Base-by-base conservation (phyloP, 495 filamentous ascomycete genomes). In the Aspergillus carlsbadensis region DNA sequence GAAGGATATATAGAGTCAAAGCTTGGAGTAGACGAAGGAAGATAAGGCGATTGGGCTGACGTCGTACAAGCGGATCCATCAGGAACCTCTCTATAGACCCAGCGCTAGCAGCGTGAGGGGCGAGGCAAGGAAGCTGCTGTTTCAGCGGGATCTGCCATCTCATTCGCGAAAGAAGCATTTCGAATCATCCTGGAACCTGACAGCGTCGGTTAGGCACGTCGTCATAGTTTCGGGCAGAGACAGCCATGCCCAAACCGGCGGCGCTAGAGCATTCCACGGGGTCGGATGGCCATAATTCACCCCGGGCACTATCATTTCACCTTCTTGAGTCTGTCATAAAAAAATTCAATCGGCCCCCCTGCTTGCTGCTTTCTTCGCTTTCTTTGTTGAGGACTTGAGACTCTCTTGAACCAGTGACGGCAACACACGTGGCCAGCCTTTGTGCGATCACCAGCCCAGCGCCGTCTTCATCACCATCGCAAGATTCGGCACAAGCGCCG, bases 351-450 rank as follows among this genome's bases (percentile, higher is more conserved):
- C 22, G 17, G 6, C 37, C 39, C 54, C 34, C 54, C 34, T 21
- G 36, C 22, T 49, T 50, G 54, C 24, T 41, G 15, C 45, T 17
- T 50, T 48, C 18, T 42, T 47, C 37, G 39, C 8, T 33, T 42
- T 22, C 17, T 21, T 24, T 56, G 17, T 33, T 29, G 13, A 6
- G 24, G 21, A 39, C 11, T 33, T 18, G 13, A 39, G 21, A 39
- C 2, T 29, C 10, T 36, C 17, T 21, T 54, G 43, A 45, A 29
- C 57, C 57, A 59, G 50, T 59, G 36, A 54, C 42, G 31, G 50
- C 43, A 5, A 59, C 57, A 59, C 57, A 59, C 57, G 57, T 59
- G 57, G 50, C 57, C n/a, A 52, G 17, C 48, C 34, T 18, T 51
- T 53, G 43, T 52, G 55, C 47, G 41, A 42, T 22, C 35, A 34